phyloP scores from a whole-genome alignment of 192 early-diverging fungal species.

The Podochytrium sp. region DNA sequence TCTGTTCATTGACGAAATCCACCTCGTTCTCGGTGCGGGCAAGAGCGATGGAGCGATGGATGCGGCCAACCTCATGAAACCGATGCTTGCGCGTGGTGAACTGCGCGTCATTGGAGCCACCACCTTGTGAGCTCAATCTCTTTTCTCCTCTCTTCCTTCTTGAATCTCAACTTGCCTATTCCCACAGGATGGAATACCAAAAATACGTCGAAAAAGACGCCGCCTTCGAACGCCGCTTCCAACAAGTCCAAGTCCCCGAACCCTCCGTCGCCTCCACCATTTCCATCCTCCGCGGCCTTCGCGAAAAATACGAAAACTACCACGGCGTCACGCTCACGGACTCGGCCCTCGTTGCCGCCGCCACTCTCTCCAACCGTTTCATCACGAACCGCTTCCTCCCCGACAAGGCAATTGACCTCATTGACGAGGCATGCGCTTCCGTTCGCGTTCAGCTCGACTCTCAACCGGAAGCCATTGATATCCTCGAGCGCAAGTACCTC shows the following conservation, averaged over 20 bases:
- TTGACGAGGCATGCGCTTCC: slow-evolving; percentile 97
- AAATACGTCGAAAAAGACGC: slow-evolving; percentile 89
- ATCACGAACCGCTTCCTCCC: slow-evolving; percentile 80
- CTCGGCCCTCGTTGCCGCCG: slow-evolving; percentile 74
- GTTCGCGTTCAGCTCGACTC: slow-evolving; percentile 95
- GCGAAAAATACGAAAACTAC: slow-evolving; percentile 77
- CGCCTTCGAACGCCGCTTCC: slow-evolving; percentile 82
- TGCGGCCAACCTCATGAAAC: slow-evolving; percentile 95
- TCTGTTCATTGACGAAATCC: slow-evolving; percentile 98
- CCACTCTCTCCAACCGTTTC: slow-evolving; percentile 72
- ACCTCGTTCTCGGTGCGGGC: slow-evolving; percentile 92
- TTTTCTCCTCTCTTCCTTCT: no score
- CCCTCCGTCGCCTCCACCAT: slow-evolving; percentile 77
- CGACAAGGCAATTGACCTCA: slow-evolving; percentile 81
- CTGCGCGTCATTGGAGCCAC: slow-evolving; percentile 96
- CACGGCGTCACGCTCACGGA: slow-evolving; percentile 77
- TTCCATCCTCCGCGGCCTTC: slow-evolving; percentile 74
- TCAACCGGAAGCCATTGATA: slow-evolving; percentile 95
- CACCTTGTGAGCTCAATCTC: no score
- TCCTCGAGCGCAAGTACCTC: slow-evolving; percentile 87
- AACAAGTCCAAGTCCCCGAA: slow-evolving; percentile 74
- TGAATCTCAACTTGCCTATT: no score
- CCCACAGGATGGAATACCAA: slow-evolving; percentile 95
- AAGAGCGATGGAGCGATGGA: slow-evolving; percentile 92
- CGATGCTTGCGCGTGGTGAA: slow-evolving; percentile 97